A percentile compares a stretch with the other conserved stretches of the same genome.
Conservation (phyloP, 176 grass and related monocot genomes). For the Ananas comosus region DNA sequence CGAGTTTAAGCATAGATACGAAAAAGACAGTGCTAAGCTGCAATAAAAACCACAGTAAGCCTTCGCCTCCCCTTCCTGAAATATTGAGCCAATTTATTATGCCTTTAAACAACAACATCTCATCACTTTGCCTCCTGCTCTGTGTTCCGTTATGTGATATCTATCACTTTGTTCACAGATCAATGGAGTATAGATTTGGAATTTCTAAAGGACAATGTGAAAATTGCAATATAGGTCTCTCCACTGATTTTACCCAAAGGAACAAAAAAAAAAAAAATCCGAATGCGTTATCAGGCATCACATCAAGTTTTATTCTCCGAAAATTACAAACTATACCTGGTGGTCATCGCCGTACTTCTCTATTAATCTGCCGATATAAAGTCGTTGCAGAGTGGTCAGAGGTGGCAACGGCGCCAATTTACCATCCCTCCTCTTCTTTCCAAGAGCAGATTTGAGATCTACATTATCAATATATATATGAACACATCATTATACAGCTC, state of each 20-base stretch:
- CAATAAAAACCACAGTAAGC: not conserved
- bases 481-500: constrained; percentile 17
- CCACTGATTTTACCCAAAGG: not conserved
- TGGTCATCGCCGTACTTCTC: constrained; percentile 80
- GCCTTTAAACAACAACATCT: too few relatives aligned
- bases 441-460: constrained; percentile 87
- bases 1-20: not conserved
- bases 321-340: constrained; percentile 40
- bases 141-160: too few relatives aligned
- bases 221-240: not conserved
- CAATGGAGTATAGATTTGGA: too few relatives aligned
- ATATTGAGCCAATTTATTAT: too few relatives aligned
- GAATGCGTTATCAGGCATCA: not conserved
- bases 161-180: too few relatives aligned
- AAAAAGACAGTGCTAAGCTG: not conserved
- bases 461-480: constrained; percentile 8
- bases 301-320: too few relatives aligned
- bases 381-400: constrained; percentile 59
- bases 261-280: not conserved
- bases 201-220: too few relatives aligned
- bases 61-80: too few relatives aligned
- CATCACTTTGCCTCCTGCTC: too few relatives aligned
- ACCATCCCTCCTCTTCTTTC: constrained; percentile 74
- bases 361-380: constrained; percentile 60
- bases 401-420: constrained; percentile 57